These are phyloP conservation scores for Phytopythium chamaehyphon DNA, from an alignment of 352 stramenopile genomes.

Conservation along the genomic window DNA sequence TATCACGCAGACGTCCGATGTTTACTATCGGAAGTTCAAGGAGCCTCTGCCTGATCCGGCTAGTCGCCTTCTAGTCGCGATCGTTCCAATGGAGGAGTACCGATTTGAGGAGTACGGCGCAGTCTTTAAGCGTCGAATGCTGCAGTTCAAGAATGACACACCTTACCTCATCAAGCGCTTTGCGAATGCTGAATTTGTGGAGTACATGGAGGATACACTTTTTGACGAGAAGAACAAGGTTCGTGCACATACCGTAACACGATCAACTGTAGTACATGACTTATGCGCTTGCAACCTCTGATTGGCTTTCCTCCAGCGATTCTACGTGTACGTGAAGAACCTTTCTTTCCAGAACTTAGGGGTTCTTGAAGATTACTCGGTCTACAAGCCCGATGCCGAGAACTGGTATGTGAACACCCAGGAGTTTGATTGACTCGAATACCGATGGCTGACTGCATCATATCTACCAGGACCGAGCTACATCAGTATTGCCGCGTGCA, in stretches of 20 bases:
- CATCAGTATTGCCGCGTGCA: conserved; percentile 63
- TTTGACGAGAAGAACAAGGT: conserved; percentile 71
- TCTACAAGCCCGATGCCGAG: conserved; percentile 39
- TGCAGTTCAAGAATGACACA: conserved; percentile 70
- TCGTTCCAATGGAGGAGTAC: conserved; percentile 43
- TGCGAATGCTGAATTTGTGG: conserved; percentile 59
- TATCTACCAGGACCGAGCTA: conserved; percentile 49
- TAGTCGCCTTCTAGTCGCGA: conserved; percentile 38
- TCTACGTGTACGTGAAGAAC: conserved; percentile 81
- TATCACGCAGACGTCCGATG: conserved; percentile 36
- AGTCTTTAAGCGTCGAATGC: conserved; percentile 54
- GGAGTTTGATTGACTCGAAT: not conserved
- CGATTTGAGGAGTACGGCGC: conserved; percentile 48
- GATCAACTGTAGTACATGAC: not conserved
- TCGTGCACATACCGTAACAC: conserved; percentile 9
- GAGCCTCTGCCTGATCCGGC: conserved; percentile 63
- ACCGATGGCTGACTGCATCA: not conserved
- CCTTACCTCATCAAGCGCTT: conserved; percentile 81
- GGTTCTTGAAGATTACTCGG: conserved; percentile 63
- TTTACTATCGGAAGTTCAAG: conserved; percentile 84
- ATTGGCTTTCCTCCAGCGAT: conserved; percentile 25
- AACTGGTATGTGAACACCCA: conserved; percentile 8
- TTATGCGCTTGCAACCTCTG: not conserved
- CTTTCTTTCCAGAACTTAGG: conserved; percentile 66
- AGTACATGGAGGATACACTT: conserved; percentile 75